Conservation (phyloP, 768 basidiomycete genomes). For the Boletus bicolor region DNA sequence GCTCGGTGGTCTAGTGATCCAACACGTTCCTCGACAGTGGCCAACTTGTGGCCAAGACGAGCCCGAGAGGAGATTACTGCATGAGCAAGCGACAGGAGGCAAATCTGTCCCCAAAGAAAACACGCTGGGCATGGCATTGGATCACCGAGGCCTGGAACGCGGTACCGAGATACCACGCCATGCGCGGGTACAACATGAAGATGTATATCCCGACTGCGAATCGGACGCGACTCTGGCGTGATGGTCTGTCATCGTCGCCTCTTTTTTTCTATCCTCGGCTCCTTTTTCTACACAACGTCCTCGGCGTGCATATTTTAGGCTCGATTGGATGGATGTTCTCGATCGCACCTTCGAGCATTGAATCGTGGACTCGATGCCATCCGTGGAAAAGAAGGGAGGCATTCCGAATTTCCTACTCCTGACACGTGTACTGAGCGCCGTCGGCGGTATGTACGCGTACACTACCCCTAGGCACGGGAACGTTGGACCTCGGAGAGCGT, state of each 20-base stretch:
- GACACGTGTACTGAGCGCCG: constrained; percentile 1
- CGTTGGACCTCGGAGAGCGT: background rate
- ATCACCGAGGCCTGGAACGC: background rate
- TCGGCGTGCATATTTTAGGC: background rate
- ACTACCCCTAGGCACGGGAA: background rate
- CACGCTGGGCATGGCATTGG: background rate
- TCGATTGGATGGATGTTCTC: background rate
- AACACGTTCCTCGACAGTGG: background rate
- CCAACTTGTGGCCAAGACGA: background rate
- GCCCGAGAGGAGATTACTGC: background rate
- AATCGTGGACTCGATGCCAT: background rate
- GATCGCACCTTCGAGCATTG: background rate
- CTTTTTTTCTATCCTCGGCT: background rate
- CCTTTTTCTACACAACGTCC: background rate
- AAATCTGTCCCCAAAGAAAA: background rate
- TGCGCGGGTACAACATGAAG: background rate
- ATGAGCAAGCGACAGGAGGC: background rate
- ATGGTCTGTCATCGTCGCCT: background rate
- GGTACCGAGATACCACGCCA: background rate
- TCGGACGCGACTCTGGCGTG: constrained; percentile 11
- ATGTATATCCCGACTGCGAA: background rate
- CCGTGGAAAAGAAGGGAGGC: background rate
- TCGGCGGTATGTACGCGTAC: constrained; percentile 7
- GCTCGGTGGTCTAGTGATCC: background rate
- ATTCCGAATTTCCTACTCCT: constrained; percentile 11